Conservation (phyloP, 2,329 filamentous ascomycete species). For the Alternaria arbusti region DNA sequence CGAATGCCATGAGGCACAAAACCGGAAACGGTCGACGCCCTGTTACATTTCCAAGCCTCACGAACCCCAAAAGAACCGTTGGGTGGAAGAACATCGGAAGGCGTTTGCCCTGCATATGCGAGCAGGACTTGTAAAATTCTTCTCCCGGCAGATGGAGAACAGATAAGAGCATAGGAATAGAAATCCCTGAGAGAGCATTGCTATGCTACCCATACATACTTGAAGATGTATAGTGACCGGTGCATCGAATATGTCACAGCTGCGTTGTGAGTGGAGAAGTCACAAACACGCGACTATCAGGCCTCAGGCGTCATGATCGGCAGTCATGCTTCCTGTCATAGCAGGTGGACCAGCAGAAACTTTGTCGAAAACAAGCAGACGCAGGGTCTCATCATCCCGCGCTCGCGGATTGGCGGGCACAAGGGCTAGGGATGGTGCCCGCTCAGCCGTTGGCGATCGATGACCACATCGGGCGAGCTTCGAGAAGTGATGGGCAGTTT, state of each 20-base stretch:
- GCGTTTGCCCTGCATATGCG: neutral
- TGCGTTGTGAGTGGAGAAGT: conserved; percentile 11
- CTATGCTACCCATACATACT: neutral
- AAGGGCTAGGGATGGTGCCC: conserved; percentile 24
- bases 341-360: conserved; percentile 29
- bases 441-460: conserved; percentile 28
- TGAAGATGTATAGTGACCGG: conserved; percentile 3
- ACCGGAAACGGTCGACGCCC: neutral
- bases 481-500: conserved; percentile 21
- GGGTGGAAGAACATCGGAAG: conserved; percentile 5
- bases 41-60: neutral
- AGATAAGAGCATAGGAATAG: neutral
- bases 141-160: neutral
- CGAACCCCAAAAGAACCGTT: conserved; percentile 2
- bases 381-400: conserved; percentile 34
- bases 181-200: neutral
- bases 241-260: conserved; percentile 2
- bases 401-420: conserved; percentile 22
- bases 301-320: conserved; percentile 44
- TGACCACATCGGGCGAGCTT: conserved; percentile 24
- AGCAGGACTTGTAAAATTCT: neutral
- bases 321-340: conserved; percentile 15
- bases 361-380: conserved; percentile 28
- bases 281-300: conserved; percentile 8
- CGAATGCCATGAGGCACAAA: conserved; percentile 2